Evolutionary conservation across 768 basidiomycete species (phyloP), one percentile per base, ranked within the genome.

Genomic region (Leccinum boreale): DNA sequence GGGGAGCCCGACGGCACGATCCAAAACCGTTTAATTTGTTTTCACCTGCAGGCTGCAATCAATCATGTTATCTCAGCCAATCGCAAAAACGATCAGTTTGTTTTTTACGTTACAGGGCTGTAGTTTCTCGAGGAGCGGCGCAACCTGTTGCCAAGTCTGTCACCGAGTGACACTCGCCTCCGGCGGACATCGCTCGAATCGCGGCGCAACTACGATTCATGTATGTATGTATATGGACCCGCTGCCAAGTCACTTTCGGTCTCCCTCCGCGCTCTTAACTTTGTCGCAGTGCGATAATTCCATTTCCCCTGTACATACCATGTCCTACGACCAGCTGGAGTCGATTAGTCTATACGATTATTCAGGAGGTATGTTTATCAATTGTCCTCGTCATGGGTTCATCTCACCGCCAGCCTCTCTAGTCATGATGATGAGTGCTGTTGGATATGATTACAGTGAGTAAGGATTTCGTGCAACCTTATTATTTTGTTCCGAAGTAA

Each of bases 401-500:
- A 48, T 9, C 39, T 50, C 3, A 49, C n/a, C 14, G 33, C 33
- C 4, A 10, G 19, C 15, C 11, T 31, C 3, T 2, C 3, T 17
- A 63, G 62, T 63, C 3, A 31, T 24, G 5, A n/a, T 50, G 2
- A 29, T 53, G 6, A 52, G 23, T 11, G n/a, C 35, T 5, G 46
- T 63, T 5, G 55, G 3, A 24, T 59, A 63, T 15, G 62, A 63
- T 21, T 63, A 55, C 9, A 0, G 62, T 57, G 28, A 63, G 58
- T 19, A 9, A 2, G 31, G 17, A 17, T n/a, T 11, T 28, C 4
- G 5, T 51, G 19, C 48, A 11, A 1, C 23, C 2, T 17, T 15
- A 44, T 5, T 10, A 24, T 33, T 23, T 51, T 2, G 15, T 23
- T 52, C 7, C 33, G n/a, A 14, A 50, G 14, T 52, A 17, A 29